phyloP scores from a whole-genome alignment of 441 rosid species.

The Pelargonium citronellum region DNA sequence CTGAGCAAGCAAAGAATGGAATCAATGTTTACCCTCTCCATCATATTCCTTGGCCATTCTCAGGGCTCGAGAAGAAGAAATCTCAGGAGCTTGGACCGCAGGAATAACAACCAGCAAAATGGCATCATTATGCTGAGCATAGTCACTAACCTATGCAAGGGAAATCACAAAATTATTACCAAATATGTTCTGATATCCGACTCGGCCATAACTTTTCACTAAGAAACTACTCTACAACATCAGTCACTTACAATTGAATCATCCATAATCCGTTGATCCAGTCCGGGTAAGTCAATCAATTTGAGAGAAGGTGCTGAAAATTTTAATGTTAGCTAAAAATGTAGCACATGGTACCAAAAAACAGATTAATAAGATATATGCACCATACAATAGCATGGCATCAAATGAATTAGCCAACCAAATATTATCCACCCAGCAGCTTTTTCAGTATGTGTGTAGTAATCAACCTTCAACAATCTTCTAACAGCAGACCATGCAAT shows the following conservation, averaged over 20 bases:
- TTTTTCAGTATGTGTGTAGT: background rate
- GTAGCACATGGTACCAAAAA: background rate
- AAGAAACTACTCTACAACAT: constrained; percentile 28
- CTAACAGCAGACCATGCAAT: no score
- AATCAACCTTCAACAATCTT: background rate
- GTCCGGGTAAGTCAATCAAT: constrained; percentile 83
- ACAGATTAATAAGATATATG: background rate
- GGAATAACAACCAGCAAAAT: constrained; percentile 78
- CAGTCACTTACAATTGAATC: constrained; percentile 32
- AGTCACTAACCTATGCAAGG: constrained; percentile 53
- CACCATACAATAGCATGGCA: background rate
- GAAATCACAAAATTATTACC: background rate
- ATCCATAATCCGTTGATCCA: constrained; percentile 85
- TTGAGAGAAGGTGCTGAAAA: constrained; percentile 79
- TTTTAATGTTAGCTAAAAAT: background rate
- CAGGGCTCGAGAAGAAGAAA: constrained; percentile 79
- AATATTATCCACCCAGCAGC: background rate
- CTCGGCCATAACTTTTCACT: background rate
- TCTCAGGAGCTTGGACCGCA: constrained; percentile 78
- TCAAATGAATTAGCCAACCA: background rate
- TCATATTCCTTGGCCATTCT: constrained; percentile 84
- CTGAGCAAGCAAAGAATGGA: background rate
- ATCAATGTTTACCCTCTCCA: constrained; percentile 36
- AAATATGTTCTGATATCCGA: background rate
- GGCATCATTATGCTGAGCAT: constrained; percentile 75